Evolutionary conservation across 2,329 filamentous ascomycete genomes (phyloP).

Genomic region (Aulographum hederae): DNA sequence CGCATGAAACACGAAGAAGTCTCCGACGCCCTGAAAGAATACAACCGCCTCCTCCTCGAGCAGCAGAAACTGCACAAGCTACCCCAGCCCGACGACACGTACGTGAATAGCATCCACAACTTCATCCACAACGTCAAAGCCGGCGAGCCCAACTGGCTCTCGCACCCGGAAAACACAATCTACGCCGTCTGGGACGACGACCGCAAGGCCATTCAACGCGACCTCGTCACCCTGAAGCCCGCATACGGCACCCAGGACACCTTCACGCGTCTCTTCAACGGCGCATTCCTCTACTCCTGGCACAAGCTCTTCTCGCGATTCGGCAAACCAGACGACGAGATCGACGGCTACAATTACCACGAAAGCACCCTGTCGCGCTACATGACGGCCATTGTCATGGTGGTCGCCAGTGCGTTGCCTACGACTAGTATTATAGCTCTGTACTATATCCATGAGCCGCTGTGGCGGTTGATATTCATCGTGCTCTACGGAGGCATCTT

Average conservation of each 20-base stretch:
- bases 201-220: neutral
- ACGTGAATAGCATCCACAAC: conserved; percentile 1
- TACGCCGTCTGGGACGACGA: neutral
- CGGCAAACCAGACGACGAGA: neutral
- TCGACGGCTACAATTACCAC: neutral
- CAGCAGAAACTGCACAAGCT: neutral
- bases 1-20: neutral
- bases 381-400: no score
- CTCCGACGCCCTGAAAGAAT: neutral
- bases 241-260: conserved; percentile 1
- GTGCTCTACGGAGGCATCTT: no score
- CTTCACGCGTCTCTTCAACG: neutral
- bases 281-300: neutral
- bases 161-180: neutral
- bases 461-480: no score
- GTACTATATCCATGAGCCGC: no score
- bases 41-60: neutral
- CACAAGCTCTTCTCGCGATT: neutral
- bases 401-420: no score
- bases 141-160: neutral
- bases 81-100: neutral
- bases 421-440: no score
- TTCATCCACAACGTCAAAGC: conserved; percentile 1
- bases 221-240: neutral
- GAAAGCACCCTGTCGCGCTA: no score